Evolutionary conservation across 768 basidiomycete genomes (phyloP).

Genomic region (Clitopilus hobsonii): DNA sequence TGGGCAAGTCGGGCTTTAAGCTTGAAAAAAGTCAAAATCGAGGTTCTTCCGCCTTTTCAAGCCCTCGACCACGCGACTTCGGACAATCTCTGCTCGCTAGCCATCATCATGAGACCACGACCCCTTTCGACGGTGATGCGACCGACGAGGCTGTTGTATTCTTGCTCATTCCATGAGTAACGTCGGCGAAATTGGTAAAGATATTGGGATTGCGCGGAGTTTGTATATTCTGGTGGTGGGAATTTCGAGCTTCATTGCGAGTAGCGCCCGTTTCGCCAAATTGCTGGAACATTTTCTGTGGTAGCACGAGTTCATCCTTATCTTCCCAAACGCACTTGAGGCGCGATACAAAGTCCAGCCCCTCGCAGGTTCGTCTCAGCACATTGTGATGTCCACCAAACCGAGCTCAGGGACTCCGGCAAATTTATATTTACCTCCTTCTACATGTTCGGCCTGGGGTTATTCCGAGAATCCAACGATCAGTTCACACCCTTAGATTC

Average conservation of each 20-base stretch:
- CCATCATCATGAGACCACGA: background rate
- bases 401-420: background rate
- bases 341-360: background rate
- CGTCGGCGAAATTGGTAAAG: background rate
- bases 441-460: background rate
- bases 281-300: no score
- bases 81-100: background rate
- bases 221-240: background rate
- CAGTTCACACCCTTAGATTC: no score
- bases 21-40: no score
- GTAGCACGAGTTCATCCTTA: no score
- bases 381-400: background rate
- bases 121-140: background rate
- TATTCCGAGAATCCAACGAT: background rate
- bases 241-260: background rate
- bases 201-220: background rate
- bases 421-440: background rate
- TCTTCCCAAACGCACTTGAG: background rate
- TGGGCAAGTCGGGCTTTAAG: no score
- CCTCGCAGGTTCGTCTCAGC: background rate
- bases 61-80: background rate
- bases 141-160: background rate
- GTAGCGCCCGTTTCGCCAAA: no score
- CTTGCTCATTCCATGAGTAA: background rate
- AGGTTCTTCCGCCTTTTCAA: background rate